Conservation (phyloP, 805 yeast species). For the Alloascoidea africana region DNA sequence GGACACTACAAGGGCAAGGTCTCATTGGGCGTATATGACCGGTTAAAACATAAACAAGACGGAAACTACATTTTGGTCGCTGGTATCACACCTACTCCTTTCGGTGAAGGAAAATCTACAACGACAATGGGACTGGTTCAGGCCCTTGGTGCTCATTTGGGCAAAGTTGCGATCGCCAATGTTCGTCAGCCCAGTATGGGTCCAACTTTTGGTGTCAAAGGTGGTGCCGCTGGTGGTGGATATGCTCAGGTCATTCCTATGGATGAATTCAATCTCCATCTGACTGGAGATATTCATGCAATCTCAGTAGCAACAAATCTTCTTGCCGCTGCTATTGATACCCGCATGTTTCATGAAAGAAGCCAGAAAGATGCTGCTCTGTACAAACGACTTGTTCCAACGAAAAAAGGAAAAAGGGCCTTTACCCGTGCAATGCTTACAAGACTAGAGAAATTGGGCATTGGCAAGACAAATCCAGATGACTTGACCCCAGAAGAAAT, state of each 20-base stretch:
- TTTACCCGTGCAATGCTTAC: slow-evolving; percentile 56
- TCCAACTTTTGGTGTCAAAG: slow-evolving; percentile 78
- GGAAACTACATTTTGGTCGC: slow-evolving; percentile 68
- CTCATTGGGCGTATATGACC: slow-evolving; percentile 43
- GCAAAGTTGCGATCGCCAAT: slow-evolving; percentile 57
- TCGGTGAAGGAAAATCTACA: slow-evolving; percentile 79
- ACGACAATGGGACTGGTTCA: slow-evolving; percentile 75
- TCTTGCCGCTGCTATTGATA: slow-evolving; percentile 75
- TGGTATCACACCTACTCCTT: slow-evolving; percentile 77
- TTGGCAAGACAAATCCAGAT: slow-evolving; percentile 55
- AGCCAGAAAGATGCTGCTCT: slow-evolving; percentile 64
- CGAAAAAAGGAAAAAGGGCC: slow-evolving; percentile 51
- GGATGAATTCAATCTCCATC: slow-evolving; percentile 81
- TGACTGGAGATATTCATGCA: slow-evolving; percentile 79
- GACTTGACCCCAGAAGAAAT: slow-evolving; percentile 59
- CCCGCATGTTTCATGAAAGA: slow-evolving; percentile 71
- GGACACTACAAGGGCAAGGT: slow-evolving; percentile 72
- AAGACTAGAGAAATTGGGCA: slow-evolving; percentile 55
- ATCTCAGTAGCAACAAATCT: slow-evolving; percentile 71
- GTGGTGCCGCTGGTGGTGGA: slow-evolving; percentile 90
- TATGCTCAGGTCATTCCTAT: slow-evolving; percentile 78
- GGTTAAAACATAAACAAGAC: slow-evolving; percentile 41
- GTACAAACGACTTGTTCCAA: slow-evolving; percentile 63
- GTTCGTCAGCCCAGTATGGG: slow-evolving; percentile 87
- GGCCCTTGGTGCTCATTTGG: slow-evolving; percentile 64